These are phyloP conservation scores for Exophiala bonariae DNA, from an alignment of 2,329 filamentous ascomycete species.

Conservation along the genomic window DNA sequence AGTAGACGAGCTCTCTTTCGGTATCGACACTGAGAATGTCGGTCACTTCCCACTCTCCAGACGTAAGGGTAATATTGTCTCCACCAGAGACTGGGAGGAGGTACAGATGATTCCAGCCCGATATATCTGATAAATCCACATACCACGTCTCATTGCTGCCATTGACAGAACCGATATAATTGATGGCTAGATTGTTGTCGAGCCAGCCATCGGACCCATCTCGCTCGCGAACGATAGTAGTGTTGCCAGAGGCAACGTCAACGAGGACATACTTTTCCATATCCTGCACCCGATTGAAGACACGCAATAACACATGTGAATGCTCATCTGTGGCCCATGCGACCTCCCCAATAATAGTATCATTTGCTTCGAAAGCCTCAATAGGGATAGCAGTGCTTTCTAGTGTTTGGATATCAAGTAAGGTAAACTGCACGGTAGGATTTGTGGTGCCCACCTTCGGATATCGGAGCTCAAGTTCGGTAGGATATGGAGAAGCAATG, in stretches of 20 bases:
- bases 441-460: constrained; percentile 70
- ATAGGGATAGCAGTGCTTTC: constrained; percentile 51
- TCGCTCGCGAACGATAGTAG: constrained; percentile 54
- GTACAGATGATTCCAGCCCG: constrained; percentile 67
- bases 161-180: constrained; percentile 44
- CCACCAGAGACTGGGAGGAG: constrained; percentile 60
- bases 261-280: constrained; percentile 63
- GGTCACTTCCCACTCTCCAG: constrained; percentile 66
- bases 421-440: constrained; percentile 61
- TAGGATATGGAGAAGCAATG: constrained; percentile 61
- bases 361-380: constrained; percentile 59
- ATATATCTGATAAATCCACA: constrained; percentile 65
- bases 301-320: constrained; percentile 62
- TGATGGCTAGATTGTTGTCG: constrained; percentile 49
- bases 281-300: constrained; percentile 69
- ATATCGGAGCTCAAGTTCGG: constrained; percentile 64
- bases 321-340: constrained; percentile 66
- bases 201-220: constrained; percentile 64
- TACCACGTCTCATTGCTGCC: constrained; percentile 53
- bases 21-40: constrained; percentile 61
- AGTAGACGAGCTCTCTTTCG: constrained; percentile 60
- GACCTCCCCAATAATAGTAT: constrained; percentile 67
- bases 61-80: constrained; percentile 58
- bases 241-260: constrained; percentile 49
- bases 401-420: constrained; percentile 55